Percentiles rank a stretch among this genome's conserved stretches.
Conservation (phyloP, 75 land plant genomes). For the Sequoiadendron giganteum region DNA sequence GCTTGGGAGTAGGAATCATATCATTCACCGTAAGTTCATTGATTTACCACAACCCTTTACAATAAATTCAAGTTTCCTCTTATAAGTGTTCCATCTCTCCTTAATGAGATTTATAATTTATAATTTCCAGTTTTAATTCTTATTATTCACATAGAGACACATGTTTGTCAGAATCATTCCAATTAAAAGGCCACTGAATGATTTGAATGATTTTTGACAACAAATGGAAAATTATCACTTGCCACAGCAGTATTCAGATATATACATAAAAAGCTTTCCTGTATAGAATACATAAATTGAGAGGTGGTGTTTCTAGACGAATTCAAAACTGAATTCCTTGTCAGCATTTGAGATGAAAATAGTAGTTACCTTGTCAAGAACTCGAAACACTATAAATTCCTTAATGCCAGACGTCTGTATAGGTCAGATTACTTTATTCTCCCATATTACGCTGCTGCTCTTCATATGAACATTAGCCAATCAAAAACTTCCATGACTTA, state of each 20-base stretch:
- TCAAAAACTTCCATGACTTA: neutral
- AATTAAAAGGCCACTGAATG: neutral
- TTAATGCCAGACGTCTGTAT: neutral
- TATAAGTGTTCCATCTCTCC: neutral
- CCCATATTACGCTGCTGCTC: neutral
- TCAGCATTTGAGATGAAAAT: neutral
- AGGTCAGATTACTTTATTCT: neutral
- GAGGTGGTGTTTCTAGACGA: neutral
- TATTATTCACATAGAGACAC: neutral
- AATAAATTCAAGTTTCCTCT: neutral
- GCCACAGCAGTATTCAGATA: neutral
- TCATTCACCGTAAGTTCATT: slow-evolving; percentile 35
- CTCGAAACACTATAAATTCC: neutral
- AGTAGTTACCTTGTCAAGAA: neutral
- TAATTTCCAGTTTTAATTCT: neutral
- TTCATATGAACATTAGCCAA: neutral
- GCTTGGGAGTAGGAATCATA: slow-evolving; percentile 35
- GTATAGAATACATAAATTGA: neutral
- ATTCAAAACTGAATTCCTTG: neutral
- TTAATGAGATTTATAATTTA: neutral
- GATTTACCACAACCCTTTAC: neutral
- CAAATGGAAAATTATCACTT: neutral
- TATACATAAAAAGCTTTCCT: neutral
- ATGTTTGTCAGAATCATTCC: neutral
- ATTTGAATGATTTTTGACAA: neutral